Evolutionary conservation across 257 asterid genomes (phyloP).

Genomic region (Capsicum baccatum): DNA sequence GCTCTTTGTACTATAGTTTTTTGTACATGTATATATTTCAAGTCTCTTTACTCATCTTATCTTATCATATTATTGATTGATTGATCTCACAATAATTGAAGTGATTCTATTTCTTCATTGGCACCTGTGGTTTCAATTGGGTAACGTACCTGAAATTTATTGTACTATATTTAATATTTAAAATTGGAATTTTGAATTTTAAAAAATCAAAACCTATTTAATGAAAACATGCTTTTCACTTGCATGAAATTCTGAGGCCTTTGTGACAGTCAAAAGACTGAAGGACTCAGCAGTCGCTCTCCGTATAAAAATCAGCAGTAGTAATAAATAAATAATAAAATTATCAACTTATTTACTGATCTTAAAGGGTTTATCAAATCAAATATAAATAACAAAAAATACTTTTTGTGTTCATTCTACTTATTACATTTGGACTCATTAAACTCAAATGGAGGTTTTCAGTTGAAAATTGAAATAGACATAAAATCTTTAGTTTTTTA

Average conservation of each 20-base stretch:
- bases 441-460: no score
- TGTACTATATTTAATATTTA: background rate
- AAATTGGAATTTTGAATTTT: conserved; percentile 11
- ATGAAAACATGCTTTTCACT: conserved; percentile 4
- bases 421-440: no score
- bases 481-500: no score
- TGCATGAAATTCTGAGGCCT: conserved; percentile 8
- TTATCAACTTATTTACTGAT: no score
- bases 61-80: background rate
- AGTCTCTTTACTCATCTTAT: background rate
- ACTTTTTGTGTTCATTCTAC: no score
- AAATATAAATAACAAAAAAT: no score
- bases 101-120: background rate
- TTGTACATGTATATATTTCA: background rate
- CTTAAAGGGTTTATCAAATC: no score
- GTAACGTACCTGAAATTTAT: conserved; percentile 15
- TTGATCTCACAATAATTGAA: conserved; percentile 24
- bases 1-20: background rate
- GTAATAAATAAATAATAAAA: background rate
- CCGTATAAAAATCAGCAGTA: background rate
- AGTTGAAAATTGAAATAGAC: no score
- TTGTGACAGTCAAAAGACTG: background rate
- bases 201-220: background rate
- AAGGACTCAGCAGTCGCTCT: background rate
- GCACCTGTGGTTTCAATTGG: background rate